Base-by-base conservation (phyloP, 208 protist genomes). In the Acanthamoeba sp. region DNA sequence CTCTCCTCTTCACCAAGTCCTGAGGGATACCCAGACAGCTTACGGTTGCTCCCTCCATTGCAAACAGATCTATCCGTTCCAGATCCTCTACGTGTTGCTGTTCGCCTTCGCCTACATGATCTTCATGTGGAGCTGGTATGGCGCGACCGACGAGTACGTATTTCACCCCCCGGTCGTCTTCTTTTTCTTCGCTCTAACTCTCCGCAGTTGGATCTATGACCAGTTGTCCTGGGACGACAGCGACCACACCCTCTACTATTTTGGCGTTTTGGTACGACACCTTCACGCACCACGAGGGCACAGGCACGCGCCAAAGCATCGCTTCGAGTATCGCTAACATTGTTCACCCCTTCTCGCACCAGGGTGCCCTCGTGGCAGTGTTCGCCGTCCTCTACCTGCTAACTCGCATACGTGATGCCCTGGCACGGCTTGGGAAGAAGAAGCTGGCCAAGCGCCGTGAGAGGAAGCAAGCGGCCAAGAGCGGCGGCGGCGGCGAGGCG, bases 71-170 rank as follows among this genome's bases (percentile, higher is more conserved):
- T 84, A 84, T 34, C 73, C 73, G 40, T 84, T 84, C 73, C 73
- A 84, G 40, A 84, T 84, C 73, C 20, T 52, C 32, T 84, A 55
- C 45, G 73, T 84, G 2, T 2, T 84, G 22, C 24, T 52, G 24
- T 84, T 84, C 12, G 73, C 73, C 27, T 24, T 84, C 27, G 73
- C 73, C 34, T 84, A 84, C 73, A 84, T 84, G 73, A 55, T 84
- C 24, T 84, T 84, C 73, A 84, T 84, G 73, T 84, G 73, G 73
- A 84, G 38, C 73, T 84, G 73, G 73, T 84, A 55, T 84, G 73
- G 40, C 45, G 73, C 40, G 10, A 52, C 73, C 22, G 73, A 84
- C 1, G 38, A 52, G 73, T 84, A 84, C 38, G 73, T 52, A 2
- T 32, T 38, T 29, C n/a, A 32, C 38, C 69, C 16, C 38, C 3